These are phyloP conservation scores for Mycena vulgaris DNA, from an alignment of 768 basidiomycete species.

Conservation along the genomic window DNA sequence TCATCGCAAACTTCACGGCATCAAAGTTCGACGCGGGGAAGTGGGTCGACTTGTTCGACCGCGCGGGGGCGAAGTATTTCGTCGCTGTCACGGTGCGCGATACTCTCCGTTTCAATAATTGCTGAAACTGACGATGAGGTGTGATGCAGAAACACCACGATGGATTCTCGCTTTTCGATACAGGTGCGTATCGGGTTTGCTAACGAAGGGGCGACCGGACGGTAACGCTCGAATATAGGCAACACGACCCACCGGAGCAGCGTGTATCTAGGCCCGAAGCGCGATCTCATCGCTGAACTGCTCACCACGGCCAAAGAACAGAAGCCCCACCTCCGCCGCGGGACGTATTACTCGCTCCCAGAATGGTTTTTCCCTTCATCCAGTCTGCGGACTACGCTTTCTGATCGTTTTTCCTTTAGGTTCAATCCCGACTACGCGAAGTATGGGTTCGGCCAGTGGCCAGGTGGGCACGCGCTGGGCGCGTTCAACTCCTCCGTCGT, in stretches of 20 bases:
- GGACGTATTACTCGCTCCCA: constrained; percentile 72
- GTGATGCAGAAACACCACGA: constrained; percentile 72
- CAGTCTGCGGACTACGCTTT: not conserved
- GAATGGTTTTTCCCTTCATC: constrained; percentile 59
- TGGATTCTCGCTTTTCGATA: constrained; percentile 71
- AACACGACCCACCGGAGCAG: constrained; percentile 67
- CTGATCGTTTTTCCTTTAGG: constrained; percentile 46
- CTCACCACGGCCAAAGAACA: constrained; percentile 64
- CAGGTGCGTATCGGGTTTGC: constrained; percentile 45
- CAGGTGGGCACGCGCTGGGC: constrained; percentile 68
- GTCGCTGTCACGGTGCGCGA: constrained; percentile 66
- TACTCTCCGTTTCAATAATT: not conserved
- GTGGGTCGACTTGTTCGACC: constrained; percentile 69
- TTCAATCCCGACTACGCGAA: constrained; percentile 67
- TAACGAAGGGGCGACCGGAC: too few species aligned
- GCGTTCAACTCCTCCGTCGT: constrained; percentile 62
- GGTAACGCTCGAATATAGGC: too few species aligned
- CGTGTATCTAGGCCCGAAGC: constrained; percentile 63
- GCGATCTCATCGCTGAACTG: constrained; percentile 68
- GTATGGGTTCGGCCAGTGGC: constrained; percentile 66
- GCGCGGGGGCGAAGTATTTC: constrained; percentile 74
- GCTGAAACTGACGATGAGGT: not conserved
- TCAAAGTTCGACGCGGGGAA: constrained; percentile 65
- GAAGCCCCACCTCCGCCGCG: constrained; percentile 66
- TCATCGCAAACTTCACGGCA: constrained; percentile 69